These are phyloP conservation scores for Arachis hypogaea DNA, from an alignment of 306 rosid genomes.

Conservation along the genomic window DNA sequence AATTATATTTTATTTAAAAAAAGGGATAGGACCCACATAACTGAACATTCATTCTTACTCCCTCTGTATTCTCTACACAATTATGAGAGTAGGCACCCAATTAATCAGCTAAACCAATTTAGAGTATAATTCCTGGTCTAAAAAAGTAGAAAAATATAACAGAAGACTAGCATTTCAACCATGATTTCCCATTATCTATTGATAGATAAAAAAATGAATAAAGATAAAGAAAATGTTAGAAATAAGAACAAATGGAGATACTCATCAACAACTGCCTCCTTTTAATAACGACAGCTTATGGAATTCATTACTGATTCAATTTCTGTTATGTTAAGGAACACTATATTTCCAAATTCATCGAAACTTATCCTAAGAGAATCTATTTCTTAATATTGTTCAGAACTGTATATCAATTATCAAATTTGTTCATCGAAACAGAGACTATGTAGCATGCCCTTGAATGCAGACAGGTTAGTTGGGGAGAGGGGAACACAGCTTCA, in stretches of 20 bases:
- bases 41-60: no score
- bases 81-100: no score
- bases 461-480: neutral
- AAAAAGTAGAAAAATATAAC: no score
- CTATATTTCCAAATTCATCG: neutral
- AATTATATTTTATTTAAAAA: no score
- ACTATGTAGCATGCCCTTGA: constrained; percentile 1
- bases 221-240: neutral
- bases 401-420: neutral
- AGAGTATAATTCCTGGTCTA: no score
- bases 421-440: constrained; percentile 21
- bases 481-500: constrained; percentile 27
- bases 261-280: constrained; percentile 21
- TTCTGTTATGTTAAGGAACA: neutral
- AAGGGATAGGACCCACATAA: no score
- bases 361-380: constrained; percentile 9
- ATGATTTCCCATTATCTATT: neutral
- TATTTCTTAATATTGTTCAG: neutral
- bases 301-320: neutral
- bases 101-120: no score
- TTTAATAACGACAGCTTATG: neutral
- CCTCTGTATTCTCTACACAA: no score
- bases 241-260: constrained; percentile 2
- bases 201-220: neutral
- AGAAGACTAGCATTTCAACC: neutral